phyloP scores from a whole-genome alignment of 805 yeast genomes.

The Nakazawaea wickerhamii region DNA sequence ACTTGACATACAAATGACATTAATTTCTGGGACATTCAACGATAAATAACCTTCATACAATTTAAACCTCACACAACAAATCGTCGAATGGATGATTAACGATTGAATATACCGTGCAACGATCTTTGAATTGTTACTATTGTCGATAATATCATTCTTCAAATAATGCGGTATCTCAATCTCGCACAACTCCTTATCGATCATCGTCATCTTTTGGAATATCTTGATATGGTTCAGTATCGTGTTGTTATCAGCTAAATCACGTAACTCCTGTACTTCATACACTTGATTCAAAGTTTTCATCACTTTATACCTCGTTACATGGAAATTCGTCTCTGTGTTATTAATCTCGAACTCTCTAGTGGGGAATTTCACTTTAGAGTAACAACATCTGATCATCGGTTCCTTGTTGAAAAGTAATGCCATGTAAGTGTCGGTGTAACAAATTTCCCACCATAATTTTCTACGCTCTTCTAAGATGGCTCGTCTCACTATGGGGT shows the following conservation, averaged over 20 bases:
- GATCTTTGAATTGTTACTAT: not conserved
- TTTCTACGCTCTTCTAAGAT: slow-evolving; percentile 4
- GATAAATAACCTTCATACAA: slow-evolving; percentile 6
- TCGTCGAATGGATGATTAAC: slow-evolving; percentile 1
- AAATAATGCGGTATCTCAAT: not conserved
- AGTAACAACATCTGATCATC: slow-evolving; percentile 1
- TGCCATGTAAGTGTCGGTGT: slow-evolving; percentile 5
- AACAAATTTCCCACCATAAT: slow-evolving; percentile 11
- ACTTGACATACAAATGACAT: not conserved
- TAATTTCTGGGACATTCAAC: not conserved
- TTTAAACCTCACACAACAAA: slow-evolving; percentile 2
- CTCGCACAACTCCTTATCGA: not conserved
- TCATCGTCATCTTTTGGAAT: not conserved
- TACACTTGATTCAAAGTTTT: slow-evolving; percentile 28
- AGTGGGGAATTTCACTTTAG: slow-evolving; percentile 1
- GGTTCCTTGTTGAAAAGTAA: slow-evolving; percentile 9
- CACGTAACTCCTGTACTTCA: slow-evolving; percentile 2
- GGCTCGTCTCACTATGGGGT: slow-evolving; percentile 1
- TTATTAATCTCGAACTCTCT: not conserved
- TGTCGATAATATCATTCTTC: not conserved
- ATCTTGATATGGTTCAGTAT: not conserved
- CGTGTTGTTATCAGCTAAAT: not conserved
- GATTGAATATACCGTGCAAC: not conserved
- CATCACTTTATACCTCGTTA: slow-evolving; percentile 33
- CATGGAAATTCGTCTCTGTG: slow-evolving; percentile 21